Percentiles rank a stretch among this genome's conserved stretches.
Conservation (phyloP, 2,329 filamentous ascomycete genomes). For the Diaporthe sp. region DNA sequence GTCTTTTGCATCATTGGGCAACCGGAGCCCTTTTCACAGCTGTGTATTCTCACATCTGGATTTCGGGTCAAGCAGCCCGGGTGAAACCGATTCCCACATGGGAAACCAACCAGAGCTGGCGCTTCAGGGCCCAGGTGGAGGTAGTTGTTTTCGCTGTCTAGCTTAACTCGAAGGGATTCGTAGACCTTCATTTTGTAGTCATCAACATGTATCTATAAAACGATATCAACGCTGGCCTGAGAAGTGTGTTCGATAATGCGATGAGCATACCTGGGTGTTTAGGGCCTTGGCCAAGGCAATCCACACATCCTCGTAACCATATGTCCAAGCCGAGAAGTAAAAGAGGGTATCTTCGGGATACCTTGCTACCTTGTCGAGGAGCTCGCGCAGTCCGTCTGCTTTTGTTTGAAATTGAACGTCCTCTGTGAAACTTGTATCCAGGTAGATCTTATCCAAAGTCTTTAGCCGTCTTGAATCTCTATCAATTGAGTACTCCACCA, state of each 20-base stretch:
- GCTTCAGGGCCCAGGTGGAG: conserved; percentile 69
- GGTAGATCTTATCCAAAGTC: conserved; percentile 83
- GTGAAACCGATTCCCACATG: conserved; percentile 78
- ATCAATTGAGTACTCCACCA: conserved; percentile 77
- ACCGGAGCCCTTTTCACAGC: conserved; percentile 82
- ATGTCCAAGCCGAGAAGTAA: conserved; percentile 91
- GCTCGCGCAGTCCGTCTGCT: conserved; percentile 80
- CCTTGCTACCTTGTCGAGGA: conserved; percentile 75
- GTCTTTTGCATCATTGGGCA: conserved; percentile 64
- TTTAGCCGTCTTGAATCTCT: conserved; percentile 57
- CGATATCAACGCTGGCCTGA: background rate
- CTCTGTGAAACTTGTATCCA: conserved; percentile 84
- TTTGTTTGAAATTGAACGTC: conserved; percentile 70
- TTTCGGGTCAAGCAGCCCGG: conserved; percentile 80
- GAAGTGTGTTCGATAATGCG: background rate
- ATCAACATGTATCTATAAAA: conserved; percentile 80
- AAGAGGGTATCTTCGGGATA: conserved; percentile 85
- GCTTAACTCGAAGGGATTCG: conserved; percentile 67
- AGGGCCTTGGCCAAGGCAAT: conserved; percentile 81
- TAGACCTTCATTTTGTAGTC: conserved; percentile 84
- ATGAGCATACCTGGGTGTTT: conserved; percentile 66
- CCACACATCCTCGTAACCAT: conserved; percentile 90
- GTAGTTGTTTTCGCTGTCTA: conserved; percentile 56
- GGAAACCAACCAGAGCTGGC: conserved; percentile 79
- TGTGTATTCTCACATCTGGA: conserved; percentile 79